These are phyloP conservation scores for Schoenoplectus triqueter DNA, from an alignment of 202 grass and related monocot genomes.

Conservation along the genomic window DNA sequence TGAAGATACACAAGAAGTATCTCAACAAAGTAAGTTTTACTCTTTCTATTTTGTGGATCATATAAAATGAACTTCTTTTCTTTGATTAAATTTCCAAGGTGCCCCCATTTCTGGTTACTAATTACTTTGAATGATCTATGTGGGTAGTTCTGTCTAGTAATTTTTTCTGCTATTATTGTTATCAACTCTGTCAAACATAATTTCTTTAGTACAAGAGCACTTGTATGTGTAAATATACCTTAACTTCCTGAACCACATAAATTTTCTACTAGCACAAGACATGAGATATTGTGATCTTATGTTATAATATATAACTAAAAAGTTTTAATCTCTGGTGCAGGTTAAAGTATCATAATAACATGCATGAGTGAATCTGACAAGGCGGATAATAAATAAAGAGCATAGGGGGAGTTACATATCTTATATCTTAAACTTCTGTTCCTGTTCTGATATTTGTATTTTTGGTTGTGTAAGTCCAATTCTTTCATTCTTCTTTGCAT, in stretches of 20 bases:
- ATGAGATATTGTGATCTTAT: background rate
- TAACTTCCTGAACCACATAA: no score
- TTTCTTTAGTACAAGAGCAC: background rate
- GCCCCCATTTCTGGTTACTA: no score
- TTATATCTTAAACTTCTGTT: background rate
- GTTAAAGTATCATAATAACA: conserved; percentile 38
- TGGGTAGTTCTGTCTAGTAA: background rate
- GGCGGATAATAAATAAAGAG: background rate
- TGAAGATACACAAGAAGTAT: conserved; percentile 81
- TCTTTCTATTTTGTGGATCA: conserved; percentile 8
- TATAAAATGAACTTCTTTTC: background rate
- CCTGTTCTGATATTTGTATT: conserved; percentile 9
- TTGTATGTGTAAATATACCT: no score
- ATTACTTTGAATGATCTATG: background rate
- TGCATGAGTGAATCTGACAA: conserved; percentile 14
- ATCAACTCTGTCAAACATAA: background rate
- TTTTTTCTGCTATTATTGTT: conserved; percentile 11
- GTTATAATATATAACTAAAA: background rate
- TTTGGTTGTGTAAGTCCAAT: background rate
- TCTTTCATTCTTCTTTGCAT: conserved; percentile 42
- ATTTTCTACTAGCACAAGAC: background rate
- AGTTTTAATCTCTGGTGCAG: conserved; percentile 9
- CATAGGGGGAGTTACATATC: background rate
- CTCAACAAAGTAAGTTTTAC: conserved; percentile 51
- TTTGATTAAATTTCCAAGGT: no score